A percentile compares a stretch with the other conserved stretches of the same genome.
phyloP scores from a whole-genome alignment of 345 rosid species.

The Turnera subulata region DNA sequence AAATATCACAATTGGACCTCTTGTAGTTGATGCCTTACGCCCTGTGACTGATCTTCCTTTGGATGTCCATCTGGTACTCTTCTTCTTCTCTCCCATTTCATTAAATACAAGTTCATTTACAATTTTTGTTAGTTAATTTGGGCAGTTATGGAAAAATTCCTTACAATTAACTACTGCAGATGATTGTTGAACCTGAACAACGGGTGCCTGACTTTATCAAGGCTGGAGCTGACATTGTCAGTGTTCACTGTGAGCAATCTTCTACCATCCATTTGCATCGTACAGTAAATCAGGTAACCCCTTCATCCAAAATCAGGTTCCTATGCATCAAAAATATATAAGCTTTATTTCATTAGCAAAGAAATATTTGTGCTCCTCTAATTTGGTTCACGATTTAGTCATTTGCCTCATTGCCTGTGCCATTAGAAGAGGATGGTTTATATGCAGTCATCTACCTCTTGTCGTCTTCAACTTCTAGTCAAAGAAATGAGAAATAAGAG shows the following conservation, averaged over 20 bases:
- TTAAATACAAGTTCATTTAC: not conserved
- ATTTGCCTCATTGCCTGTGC: too few relatives aligned
- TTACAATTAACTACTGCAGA: constrained; percentile 39
- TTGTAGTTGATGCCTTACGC: constrained; percentile 91
- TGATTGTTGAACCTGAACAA: constrained; percentile 96
- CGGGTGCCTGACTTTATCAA: constrained; percentile 93
- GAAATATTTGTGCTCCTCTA: too few relatives aligned
- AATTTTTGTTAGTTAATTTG: too few relatives aligned
- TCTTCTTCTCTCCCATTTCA: constrained; percentile 12
- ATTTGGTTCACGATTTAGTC: too few relatives aligned
- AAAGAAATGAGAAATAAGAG: too few relatives aligned
- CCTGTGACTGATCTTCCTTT: constrained; percentile 92
- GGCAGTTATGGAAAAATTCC: too few relatives aligned
- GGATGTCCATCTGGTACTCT: constrained; percentile 88
- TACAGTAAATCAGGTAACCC: constrained; percentile 58
- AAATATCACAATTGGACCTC: constrained; percentile 95
- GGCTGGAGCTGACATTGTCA: constrained; percentile 98
- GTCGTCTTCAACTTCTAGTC: too few relatives aligned
- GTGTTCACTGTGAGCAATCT: constrained; percentile 93
- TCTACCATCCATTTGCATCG: constrained; percentile 98
- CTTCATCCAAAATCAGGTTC: not conserved
- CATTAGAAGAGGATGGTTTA: too few relatives aligned
- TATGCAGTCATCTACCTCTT: too few relatives aligned
- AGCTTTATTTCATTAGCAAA: too few relatives aligned
- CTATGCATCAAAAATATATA: too few relatives aligned